Conservation (phyloP, 129 eudicot genomes). For the Cynara cardunculus region DNA sequence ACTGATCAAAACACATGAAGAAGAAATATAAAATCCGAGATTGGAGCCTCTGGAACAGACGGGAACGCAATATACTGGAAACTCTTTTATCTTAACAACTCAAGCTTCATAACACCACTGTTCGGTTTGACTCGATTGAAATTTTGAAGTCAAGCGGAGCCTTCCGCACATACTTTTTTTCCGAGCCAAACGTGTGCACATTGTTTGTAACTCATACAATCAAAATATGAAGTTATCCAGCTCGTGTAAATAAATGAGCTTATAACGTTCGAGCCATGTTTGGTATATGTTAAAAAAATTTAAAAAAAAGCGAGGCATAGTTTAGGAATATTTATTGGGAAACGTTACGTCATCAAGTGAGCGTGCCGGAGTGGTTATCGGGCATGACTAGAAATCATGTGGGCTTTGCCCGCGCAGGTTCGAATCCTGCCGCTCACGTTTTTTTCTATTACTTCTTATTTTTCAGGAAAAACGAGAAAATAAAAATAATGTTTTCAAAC, state of each 20-base stretch:
- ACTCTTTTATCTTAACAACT: too few relatives aligned
- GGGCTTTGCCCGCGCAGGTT: conserved; percentile 99
- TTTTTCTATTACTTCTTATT: too few relatives aligned
- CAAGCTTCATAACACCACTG: too few relatives aligned
- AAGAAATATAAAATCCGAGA: background rate
- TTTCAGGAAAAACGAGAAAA: too few relatives aligned
- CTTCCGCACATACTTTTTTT: background rate
- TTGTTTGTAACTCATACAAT: background rate
- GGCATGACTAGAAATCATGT: conserved; percentile 99
- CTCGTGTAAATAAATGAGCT: background rate
- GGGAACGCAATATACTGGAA: background rate
- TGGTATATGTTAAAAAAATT: too few relatives aligned
- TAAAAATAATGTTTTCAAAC: too few relatives aligned
- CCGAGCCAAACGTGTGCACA: background rate
- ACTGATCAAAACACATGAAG: background rate
- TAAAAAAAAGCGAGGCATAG: too few relatives aligned
- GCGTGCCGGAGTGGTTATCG: conserved; percentile 99
- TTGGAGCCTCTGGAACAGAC: background rate
- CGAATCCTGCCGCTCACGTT: conserved; percentile 97
- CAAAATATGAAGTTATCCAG: background rate
- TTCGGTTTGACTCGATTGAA: background rate
- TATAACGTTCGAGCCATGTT: too few relatives aligned
- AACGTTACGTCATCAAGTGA: conserved; percentile 29
- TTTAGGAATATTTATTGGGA: background rate
- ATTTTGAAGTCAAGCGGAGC: background rate